A percentile compares a stretch with the other conserved stretches of the same genome.
Evolutionary conservation across 2,329 filamentous ascomycete genomes (phyloP).

Genomic region (Metarhizium guizhouense): DNA sequence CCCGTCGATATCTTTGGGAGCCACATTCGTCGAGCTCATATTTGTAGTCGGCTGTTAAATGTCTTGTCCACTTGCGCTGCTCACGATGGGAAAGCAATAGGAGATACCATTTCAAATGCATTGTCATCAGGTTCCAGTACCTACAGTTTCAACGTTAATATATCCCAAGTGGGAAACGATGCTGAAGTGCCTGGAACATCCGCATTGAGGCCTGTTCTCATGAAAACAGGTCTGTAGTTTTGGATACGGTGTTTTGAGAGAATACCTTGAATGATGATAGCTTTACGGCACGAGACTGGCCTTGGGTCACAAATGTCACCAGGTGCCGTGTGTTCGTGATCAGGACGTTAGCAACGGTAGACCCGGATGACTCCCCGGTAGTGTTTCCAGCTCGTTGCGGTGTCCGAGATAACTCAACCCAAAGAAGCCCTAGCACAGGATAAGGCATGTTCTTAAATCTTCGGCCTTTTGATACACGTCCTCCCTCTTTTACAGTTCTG

Average conservation of each 20-base stretch:
- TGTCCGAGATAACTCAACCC: constrained; percentile 30
- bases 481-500: constrained; percentile 26
- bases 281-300: constrained; percentile 13
- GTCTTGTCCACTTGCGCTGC: constrained; percentile 17
- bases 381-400: constrained; percentile 25
- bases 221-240: constrained; percentile 23
- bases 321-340: constrained; percentile 16
- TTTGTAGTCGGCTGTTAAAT: constrained; percentile 17
- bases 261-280: constrained; percentile 20
- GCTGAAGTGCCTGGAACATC: background rate
- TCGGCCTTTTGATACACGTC: constrained; percentile 27
- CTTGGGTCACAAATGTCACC: constrained; percentile 18
- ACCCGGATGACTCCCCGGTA: constrained; percentile 25
- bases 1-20: background rate
- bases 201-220: constrained; percentile 16
- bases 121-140: constrained; percentile 12
- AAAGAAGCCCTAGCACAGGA: constrained; percentile 27
- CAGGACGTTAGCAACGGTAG: constrained; percentile 18
- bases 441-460: constrained; percentile 31
- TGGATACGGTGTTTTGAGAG: constrained; percentile 28
- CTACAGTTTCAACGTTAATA: constrained; percentile 6
- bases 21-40: constrained; percentile 11
- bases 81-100: constrained; percentile 23
- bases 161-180: background rate
- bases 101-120: constrained; percentile 23